Base-by-base conservation (phyloP, 768 basidiomycete species). In the Plicaturopsis crispa region DNA sequence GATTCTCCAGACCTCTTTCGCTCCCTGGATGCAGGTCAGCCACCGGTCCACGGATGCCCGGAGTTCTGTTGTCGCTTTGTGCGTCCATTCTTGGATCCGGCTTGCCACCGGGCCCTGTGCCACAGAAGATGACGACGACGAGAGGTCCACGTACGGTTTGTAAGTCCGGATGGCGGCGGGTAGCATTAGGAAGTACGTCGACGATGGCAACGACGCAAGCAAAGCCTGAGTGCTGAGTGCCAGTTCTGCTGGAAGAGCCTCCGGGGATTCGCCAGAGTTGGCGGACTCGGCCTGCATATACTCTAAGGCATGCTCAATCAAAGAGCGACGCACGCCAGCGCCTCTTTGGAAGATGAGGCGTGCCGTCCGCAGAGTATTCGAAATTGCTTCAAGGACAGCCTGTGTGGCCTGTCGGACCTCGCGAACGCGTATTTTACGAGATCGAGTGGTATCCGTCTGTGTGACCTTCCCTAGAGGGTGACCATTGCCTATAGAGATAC, bases 131-230 rank as follows among this genome's bases (percentile, higher is more conserved):
- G 77, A 73, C 0, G 75, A 56, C 1, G 85, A 78, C 6, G 68
- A 62, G 5, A 80, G 60, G 49, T 91, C 83, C 43, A 94, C 74
- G 55, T 87, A 93, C 6, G 92, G 92, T 49, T 80, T 86, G 58
- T 92, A 96, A 4, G 73, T 70, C 46, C 72, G 73, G 43, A 97
- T 72, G 42, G 66, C 72, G 1, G 66, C 51, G 0, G 91, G 89
- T 0, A 97, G 71, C 38, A 88, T 70, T 12, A 80, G 72, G 44
- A 92, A 78, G 46, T 91, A 85, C 18, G 84, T 77, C 0, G 89
- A 84, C 0, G 92, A 91, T 0, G 90, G 90, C 17, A 94, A 70
- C 6, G 70, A 69, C 18, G 70, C 63, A 14, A 97, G 67, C 19
- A 94, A 62, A 1, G 68, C 57, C 32, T 80, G 72, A 0, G 88